phyloP scores from a whole-genome alignment of 2,329 filamentous ascomycete species.

The Lachnellula subtilissima region DNA sequence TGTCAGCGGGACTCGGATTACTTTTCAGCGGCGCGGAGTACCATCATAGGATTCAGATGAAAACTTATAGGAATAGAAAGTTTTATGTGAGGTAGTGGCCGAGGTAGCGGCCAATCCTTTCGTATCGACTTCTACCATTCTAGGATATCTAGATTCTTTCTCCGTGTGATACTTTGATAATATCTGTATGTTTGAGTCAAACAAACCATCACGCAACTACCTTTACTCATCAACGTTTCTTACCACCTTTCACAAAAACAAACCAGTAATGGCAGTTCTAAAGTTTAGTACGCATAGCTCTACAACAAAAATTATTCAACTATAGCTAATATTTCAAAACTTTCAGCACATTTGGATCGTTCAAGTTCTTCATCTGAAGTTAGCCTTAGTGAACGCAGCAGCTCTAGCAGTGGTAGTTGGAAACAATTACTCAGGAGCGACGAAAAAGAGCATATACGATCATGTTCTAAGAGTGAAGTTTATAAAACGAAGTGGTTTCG shows the following conservation, averaged over 20 bases:
- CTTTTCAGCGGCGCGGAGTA: too few species aligned
- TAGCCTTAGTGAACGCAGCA: neutral
- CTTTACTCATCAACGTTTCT: neutral
- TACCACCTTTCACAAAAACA: neutral
- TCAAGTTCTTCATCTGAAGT: neutral
- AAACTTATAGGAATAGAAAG: neutral
- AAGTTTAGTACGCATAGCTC: neutral
- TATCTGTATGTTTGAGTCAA: neutral
- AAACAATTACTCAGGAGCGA: neutral
- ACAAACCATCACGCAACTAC: neutral
- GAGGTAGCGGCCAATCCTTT: neutral
- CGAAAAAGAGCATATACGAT: neutral
- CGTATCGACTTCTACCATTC: neutral
- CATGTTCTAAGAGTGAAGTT: neutral
- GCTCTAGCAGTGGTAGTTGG: neutral
- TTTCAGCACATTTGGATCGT: neutral
- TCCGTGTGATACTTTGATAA: neutral
- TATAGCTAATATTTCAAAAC: neutral
- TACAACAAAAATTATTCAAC: neutral
- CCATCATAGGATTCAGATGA: neutral
- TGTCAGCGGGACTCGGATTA: too few species aligned
- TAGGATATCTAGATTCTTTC: neutral
- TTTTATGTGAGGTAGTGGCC: neutral
- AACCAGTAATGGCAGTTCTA: neutral
- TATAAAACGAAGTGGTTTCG: neutral